Conservation (phyloP, 176 grass and related monocot genomes). For the Phoenix dactylifera region DNA sequence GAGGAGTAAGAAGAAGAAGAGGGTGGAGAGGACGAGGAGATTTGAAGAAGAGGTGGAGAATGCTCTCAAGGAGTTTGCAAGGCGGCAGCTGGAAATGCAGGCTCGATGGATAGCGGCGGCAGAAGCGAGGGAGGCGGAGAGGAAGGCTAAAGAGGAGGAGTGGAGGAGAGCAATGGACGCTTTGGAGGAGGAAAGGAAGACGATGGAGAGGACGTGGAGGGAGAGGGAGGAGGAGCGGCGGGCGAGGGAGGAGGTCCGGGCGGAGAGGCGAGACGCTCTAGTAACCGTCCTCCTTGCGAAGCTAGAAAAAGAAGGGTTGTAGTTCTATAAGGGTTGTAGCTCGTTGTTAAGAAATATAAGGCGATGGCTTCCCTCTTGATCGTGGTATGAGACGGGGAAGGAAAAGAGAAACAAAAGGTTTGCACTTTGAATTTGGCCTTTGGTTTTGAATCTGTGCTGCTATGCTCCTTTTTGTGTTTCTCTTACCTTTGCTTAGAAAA, state of each 20-base stretch:
- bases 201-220: slow-evolving; percentile 52
- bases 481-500: too few relatives aligned
- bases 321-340: not conserved
- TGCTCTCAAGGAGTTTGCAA: slow-evolving; percentile 64
- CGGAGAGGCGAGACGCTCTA: slow-evolving; percentile 63
- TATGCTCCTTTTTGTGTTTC: too few relatives aligned
- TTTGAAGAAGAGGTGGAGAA: slow-evolving; percentile 49
- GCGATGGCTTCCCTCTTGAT: too few relatives aligned
- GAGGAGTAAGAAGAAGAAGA: not conserved
- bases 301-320: slow-evolving; percentile 34
- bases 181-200: slow-evolving; percentile 64
- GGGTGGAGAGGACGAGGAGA: slow-evolving; percentile 23
- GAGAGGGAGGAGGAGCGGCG: slow-evolving; percentile 65
- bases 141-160: slow-evolving; percentile 64
- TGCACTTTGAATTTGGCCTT: too few relatives aligned
- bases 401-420: too few relatives aligned
- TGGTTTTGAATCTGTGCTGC: too few relatives aligned
- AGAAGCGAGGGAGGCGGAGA: slow-evolving; percentile 64
- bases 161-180: slow-evolving; percentile 62
- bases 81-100: slow-evolving; percentile 76
- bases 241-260: slow-evolving; percentile 59
- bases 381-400: too few relatives aligned
- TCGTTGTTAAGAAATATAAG: too few relatives aligned
- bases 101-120: slow-evolving; percentile 67
- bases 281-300: slow-evolving; percentile 52